These are phyloP conservation scores for Cercospora nicotianae DNA, from an alignment of 2,329 filamentous ascomycete species.

Conservation along the genomic window DNA sequence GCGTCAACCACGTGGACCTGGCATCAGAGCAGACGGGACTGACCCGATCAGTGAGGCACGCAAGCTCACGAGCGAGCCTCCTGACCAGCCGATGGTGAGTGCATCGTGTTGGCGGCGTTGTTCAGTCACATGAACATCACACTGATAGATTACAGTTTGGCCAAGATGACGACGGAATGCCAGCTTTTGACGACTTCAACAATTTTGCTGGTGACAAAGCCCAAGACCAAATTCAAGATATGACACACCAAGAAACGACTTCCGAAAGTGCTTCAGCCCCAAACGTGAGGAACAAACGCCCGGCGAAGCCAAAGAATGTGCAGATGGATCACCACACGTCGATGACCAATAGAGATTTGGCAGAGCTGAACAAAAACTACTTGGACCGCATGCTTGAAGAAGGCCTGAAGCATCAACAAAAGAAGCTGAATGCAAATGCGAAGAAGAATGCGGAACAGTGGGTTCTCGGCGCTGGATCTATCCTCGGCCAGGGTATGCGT, in stretches of 20 bases:
- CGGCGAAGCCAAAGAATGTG: constrained; percentile 39
- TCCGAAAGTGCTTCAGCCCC: constrained; percentile 44
- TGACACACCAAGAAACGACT: constrained; percentile 34
- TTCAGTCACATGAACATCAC: neutral
- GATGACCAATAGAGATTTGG: constrained; percentile 58
- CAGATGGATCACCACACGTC: constrained; percentile 52
- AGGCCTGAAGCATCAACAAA: constrained; percentile 33
- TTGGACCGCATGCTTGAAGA: constrained; percentile 58
- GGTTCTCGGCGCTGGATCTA: constrained; percentile 55
- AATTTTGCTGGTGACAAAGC: neutral
- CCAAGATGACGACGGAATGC: constrained; percentile 35
- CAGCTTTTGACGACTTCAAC: constrained; percentile 14
- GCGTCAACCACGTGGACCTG: constrained; percentile 17
- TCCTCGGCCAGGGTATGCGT: constrained; percentile 44
- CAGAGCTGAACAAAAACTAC: constrained; percentile 61
- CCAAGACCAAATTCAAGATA: constrained; percentile 26
- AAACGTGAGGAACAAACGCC: constrained; percentile 43
- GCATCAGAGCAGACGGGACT: constrained; percentile 14
- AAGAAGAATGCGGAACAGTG: constrained; percentile 65
- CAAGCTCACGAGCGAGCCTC: constrained; percentile 5
- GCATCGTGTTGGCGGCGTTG: neutral
- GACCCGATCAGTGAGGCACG: constrained; percentile 32
- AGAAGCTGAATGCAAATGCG: constrained; percentile 44
- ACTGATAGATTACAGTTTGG: constrained; percentile 3
- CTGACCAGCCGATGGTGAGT: constrained; percentile 18